Percentiles rank a stretch among this genome's conserved stretches.
These are phyloP conservation scores for Nicotiana obtusifolia DNA, from an alignment of 257 asterid genomes.

Conservation along the genomic window DNA sequence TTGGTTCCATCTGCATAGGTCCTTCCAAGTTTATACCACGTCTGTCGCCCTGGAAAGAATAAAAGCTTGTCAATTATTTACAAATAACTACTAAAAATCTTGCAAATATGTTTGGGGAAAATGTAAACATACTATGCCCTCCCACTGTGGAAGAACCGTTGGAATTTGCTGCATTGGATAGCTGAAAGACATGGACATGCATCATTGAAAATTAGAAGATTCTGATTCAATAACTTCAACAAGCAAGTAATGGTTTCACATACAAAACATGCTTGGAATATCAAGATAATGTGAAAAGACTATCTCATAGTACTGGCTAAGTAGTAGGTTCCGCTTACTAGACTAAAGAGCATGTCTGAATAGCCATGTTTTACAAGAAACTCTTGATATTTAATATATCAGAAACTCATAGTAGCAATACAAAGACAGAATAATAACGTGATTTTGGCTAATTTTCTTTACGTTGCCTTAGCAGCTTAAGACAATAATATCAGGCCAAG, in stretches of 20 bases:
- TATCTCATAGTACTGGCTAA: background rate
- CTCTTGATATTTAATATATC: background rate
- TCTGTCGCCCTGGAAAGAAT: slow-evolving; percentile 21
- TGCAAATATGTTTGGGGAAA: background rate
- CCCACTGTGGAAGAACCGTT: background rate
- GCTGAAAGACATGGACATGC: slow-evolving; percentile 26
- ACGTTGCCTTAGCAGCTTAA: background rate
- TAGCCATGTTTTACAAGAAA: background rate
- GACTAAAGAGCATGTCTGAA: background rate
- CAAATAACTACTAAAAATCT: background rate
- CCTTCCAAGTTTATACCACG: slow-evolving; percentile 11
- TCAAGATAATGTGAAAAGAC: background rate
- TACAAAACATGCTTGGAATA: background rate
- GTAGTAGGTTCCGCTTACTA: background rate
- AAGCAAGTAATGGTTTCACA: background rate
- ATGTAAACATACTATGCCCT: slow-evolving; percentile 21
- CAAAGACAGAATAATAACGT: background rate
- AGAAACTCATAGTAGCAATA: background rate
- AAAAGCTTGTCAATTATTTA: background rate
- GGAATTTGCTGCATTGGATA: background rate
- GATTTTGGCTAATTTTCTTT: background rate
- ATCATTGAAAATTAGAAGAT: slow-evolving; percentile 7
- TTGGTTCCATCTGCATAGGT: slow-evolving; percentile 10
- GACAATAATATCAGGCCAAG: background rate
- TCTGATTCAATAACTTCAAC: background rate